These are phyloP conservation scores for Helichrysum umbraculigerum DNA, from an alignment of 129 eudicot genomes.

Conservation along the genomic window DNA sequence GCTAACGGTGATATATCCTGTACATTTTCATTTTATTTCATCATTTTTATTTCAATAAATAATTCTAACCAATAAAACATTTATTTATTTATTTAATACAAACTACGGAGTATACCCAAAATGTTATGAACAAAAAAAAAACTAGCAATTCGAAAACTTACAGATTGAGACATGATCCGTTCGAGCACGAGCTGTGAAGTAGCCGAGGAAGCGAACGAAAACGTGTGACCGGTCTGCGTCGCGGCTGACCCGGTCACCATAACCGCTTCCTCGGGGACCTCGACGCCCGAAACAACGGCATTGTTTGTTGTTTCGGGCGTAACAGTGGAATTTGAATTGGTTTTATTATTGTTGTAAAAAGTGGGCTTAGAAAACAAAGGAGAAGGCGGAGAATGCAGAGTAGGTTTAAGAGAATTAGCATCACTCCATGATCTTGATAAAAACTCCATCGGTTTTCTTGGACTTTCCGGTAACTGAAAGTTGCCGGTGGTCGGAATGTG, in stretches of 20 bases:
- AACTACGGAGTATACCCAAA: no score
- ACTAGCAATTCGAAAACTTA: slow-evolving; percentile 26
- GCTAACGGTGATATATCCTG: slow-evolving; percentile 98
- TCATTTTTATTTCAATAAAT: no score
- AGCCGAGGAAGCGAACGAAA: slow-evolving; percentile 92
- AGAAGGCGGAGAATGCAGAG: slow-evolving; percentile 52
- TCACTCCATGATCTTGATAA: slow-evolving; percentile 93
- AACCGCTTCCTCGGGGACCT: slow-evolving; percentile 33
- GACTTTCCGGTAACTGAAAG: slow-evolving; percentile 80
- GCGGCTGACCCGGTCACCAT: slow-evolving; percentile 12
- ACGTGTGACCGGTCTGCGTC: slow-evolving; percentile 61
- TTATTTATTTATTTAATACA: no score
- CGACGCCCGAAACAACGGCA: not conserved
- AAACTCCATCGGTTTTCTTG: slow-evolving; percentile 86
- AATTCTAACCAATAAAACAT: no score
- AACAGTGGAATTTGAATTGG: slow-evolving; percentile 17
- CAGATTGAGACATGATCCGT: slow-evolving; percentile 97
- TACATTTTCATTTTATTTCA: not conserved
- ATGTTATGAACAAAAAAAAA: no score
- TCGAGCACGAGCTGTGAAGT: slow-evolving; percentile 97
- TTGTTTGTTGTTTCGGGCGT: slow-evolving; percentile 11
- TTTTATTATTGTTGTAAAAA: not conserved
- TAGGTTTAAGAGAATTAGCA: slow-evolving; percentile 52
- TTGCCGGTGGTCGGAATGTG: slow-evolving; percentile 37
- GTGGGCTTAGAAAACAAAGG: slow-evolving; percentile 33